Evolutionary conservation across 164 flowering plant species (phyloP), one percentile per base, ranked within the genome.

Genomic region (Euptelea pleiosperma): DNA sequence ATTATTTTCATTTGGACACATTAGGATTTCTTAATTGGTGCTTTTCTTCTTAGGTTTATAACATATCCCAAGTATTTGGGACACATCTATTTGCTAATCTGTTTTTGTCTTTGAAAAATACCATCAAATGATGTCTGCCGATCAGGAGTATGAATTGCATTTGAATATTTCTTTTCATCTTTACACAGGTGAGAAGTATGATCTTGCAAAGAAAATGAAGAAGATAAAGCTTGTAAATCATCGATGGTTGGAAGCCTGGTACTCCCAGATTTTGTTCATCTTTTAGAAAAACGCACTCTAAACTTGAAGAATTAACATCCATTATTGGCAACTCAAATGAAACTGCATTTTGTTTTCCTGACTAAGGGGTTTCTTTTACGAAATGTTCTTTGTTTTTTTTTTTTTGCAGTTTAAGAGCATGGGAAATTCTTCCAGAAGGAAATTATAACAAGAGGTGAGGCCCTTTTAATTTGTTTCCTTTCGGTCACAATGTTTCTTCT

Each of bases 181-280:
- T 63, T 31, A 33, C 60, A 15, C 71, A 94, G 99, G 97, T 36
- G 96, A 94, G 67, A 94, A 94, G 61, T 94, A 89, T 73, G 89
- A 86, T 47, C 85, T 94, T 63, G 98, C 94, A 44, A 87, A 82
- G 77, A 91, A 74, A 69, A 41, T 82, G 57, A 71, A 70, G 72
- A 75, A 35, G 55, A 87, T 85, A 69, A 89, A 83, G 71, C 85
- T 91, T 51, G 87, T 94, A 33, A 94, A 91, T 68, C 96, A 94
- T 73, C 78, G 60, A 33, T 94, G 99, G 99, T 66, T 94, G 73
- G 96, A 94, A 68, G 96, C 87, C 61, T 83, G 99, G 99, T 94
- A 79, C 19, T 62, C 22, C 36, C 12, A 28, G 8, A 35, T 50
- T 53, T 48, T 34, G 6, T 48, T 56, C 22, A 29, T 62, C 30